These are phyloP conservation scores for Penicillium sp. DNA, from an alignment of 2,329 filamentous ascomycete species.

Conservation along the genomic window DNA sequence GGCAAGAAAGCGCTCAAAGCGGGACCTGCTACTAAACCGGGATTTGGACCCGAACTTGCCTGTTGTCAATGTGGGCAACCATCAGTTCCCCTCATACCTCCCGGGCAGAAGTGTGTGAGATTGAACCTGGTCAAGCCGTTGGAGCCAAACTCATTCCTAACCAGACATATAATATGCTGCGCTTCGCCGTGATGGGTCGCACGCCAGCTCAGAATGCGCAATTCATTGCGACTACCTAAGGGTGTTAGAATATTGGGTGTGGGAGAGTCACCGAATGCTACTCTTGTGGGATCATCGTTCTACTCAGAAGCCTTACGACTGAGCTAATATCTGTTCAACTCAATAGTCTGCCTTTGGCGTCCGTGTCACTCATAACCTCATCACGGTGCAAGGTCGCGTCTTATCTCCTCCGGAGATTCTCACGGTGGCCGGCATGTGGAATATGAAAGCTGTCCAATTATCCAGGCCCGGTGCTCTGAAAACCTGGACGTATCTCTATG, in stretches of 20 bases:
- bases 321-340: neutral
- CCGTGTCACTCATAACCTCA: slow-evolving; percentile 48
- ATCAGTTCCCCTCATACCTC: slow-evolving; percentile 61
- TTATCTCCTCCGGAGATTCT: slow-evolving; percentile 60
- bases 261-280: slow-evolving; percentile 45
- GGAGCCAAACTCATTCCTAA: slow-evolving; percentile 59
- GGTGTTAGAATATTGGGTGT: slow-evolving; percentile 61
- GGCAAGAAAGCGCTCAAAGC: slow-evolving; percentile 28
- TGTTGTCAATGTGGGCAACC: slow-evolving; percentile 67
- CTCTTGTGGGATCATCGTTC: slow-evolving; percentile 42
- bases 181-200: slow-evolving; percentile 64
- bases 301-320: neutral
- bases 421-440: slow-evolving; percentile 63
- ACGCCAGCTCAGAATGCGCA: slow-evolving; percentile 66
- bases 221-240: slow-evolving; percentile 61
- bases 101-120: slow-evolving; percentile 66
- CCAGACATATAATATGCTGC: slow-evolving; percentile 70
- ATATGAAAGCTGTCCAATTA: slow-evolving; percentile 63
- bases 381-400: slow-evolving; percentile 73
- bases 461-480: slow-evolving; percentile 47
- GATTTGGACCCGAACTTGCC: slow-evolving; percentile 50
- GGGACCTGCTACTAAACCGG: slow-evolving; percentile 38
- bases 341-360: slow-evolving; percentile 61
- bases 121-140: slow-evolving; percentile 66
- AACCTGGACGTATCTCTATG: slow-evolving; percentile 32